A percentile compares a stretch with the other conserved stretches of the same genome.
Evolutionary conservation across 1,139 yeast species (phyloP).

Genomic region (Kurtzmaniella quercitrusa): DNA sequence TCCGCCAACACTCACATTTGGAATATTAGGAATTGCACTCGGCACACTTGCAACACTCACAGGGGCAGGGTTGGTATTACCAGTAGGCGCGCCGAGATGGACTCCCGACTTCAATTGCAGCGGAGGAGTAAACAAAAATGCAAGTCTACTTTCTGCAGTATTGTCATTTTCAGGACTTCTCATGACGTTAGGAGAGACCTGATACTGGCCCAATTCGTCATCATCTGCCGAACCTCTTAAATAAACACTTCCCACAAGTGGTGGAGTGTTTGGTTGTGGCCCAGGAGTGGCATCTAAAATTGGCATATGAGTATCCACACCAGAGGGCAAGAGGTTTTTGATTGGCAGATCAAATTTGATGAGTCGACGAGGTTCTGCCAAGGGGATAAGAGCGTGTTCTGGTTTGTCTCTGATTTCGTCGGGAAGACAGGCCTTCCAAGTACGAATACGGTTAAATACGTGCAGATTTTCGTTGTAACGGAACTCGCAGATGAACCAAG

Average conservation of each 20-base stretch:
- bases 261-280: constrained; percentile 75
- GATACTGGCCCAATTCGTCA: constrained; percentile 77
- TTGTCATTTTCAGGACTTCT: constrained; percentile 63
- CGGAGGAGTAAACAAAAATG: constrained; percentile 44
- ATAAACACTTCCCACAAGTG: constrained; percentile 87
- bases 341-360: constrained; percentile 81
- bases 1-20: constrained; percentile 1
- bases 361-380: constrained; percentile 57
- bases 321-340: constrained; percentile 66
- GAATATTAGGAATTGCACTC: not conserved
- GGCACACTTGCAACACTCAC: not conserved
- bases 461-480: constrained; percentile 90
- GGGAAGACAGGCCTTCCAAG: constrained; percentile 98
- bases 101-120: constrained; percentile 43
- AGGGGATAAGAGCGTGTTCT: constrained; percentile 69
- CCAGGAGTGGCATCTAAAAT: constrained; percentile 83
- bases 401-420: constrained; percentile 87
- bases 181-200: constrained; percentile 45
- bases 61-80: not conserved
- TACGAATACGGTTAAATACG: constrained; percentile 88
- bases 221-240: constrained; percentile 67
- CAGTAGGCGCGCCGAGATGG: constrained; percentile 14
- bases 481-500: constrained; percentile 90
- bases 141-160: constrained; percentile 32
- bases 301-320: constrained; percentile 68